Percentiles rank a stretch among this genome's conserved stretches.
Conservation (phyloP, 2,329 filamentous ascomycete genomes). For the Alternaria tenuissima region DNA sequence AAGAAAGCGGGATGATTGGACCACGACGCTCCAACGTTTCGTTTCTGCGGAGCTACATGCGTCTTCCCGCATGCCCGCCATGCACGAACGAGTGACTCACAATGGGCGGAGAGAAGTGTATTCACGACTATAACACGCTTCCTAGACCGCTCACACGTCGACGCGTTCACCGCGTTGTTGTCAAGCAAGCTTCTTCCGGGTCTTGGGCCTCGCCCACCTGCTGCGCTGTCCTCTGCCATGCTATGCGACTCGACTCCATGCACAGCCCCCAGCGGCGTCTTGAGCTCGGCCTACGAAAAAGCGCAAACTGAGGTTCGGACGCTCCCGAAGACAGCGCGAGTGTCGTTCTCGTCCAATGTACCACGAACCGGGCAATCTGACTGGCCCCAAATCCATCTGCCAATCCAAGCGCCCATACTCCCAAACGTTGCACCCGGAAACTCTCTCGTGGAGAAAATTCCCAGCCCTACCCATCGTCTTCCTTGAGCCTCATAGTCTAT, state of each 20-base stretch:
- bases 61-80: slow-evolving; percentile 29
- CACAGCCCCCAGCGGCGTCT: slow-evolving; percentile 15
- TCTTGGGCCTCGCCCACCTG: slow-evolving; percentile 41
- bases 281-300: background rate
- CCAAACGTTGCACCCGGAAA: slow-evolving; percentile 39
- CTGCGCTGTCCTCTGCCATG: slow-evolving; percentile 21
- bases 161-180: slow-evolving; percentile 47
- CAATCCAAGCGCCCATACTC: slow-evolving; percentile 43
- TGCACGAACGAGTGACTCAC: slow-evolving; percentile 48
- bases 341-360: slow-evolving; percentile 24
- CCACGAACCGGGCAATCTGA: slow-evolving; percentile 18
- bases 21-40: slow-evolving; percentile 42
- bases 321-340: slow-evolving; percentile 30
- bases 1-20: slow-evolving; percentile 35
- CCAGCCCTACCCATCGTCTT: slow-evolving; percentile 21
- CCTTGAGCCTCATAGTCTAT: slow-evolving; percentile 43
- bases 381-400: slow-evolving; percentile 32
- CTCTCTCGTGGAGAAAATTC: slow-evolving; percentile 33
- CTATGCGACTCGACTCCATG: slow-evolving; percentile 9
- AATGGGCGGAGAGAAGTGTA: slow-evolving; percentile 34
- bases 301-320: slow-evolving; percentile 19
- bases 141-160: slow-evolving; percentile 32
- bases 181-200: slow-evolving; percentile 33
- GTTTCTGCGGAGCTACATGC: slow-evolving; percentile 40
- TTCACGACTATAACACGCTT: slow-evolving; percentile 52